Percentiles rank a stretch among this genome's conserved stretches.
Conservation (phyloP, 495 filamentous ascomycete genomes). For the Trichoderma asperelloides region DNA sequence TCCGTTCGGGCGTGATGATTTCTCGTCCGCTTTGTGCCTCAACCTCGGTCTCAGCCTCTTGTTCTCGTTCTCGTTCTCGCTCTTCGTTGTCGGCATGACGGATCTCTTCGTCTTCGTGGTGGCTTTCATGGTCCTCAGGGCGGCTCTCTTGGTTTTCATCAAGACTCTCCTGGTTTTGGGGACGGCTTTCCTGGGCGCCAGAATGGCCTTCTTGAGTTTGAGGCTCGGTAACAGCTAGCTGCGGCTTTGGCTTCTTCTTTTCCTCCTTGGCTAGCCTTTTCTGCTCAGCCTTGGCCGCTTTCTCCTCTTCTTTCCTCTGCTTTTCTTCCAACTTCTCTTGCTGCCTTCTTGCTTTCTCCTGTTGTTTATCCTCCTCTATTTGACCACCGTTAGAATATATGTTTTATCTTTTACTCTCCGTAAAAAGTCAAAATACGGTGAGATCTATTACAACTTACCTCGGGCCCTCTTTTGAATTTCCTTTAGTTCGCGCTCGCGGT, state of each 20-base stretch:
- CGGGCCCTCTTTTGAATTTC: slow-evolving; percentile 35
- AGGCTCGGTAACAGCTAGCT: slow-evolving; percentile 10
- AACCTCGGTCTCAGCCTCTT: slow-evolving; percentile 11
- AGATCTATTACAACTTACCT: slow-evolving; percentile 23
- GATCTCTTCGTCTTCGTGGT: too few species aligned
- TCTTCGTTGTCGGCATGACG: not conserved
- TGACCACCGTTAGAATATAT: slow-evolving; percentile 15
- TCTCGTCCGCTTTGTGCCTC: not conserved
- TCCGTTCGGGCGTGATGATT: not conserved
- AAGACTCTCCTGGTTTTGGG: too few species aligned
- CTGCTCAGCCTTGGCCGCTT: slow-evolving; percentile 39
- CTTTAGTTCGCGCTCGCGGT: slow-evolving; percentile 36
- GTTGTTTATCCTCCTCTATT: slow-evolving; percentile 42
- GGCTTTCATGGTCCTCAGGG: too few species aligned
- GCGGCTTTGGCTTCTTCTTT: slow-evolving; percentile 25
- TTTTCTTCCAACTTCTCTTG: slow-evolving; percentile 46
- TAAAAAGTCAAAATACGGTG: too few species aligned
- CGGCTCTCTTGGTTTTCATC: too few species aligned
- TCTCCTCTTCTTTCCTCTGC: slow-evolving; percentile 41
- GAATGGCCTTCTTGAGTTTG: not conserved
- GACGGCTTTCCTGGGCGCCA: too few species aligned
- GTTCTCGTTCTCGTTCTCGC: slow-evolving; percentile 8
- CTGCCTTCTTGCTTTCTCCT: slow-evolving; percentile 35
- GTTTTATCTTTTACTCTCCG: not conserved
- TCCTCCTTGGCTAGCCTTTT: slow-evolving; percentile 37